Evolutionary conservation across 306 rosid genomes (phyloP), one percentile per base, ranked within the genome.

Genomic region (Cicer chorassanicum): DNA sequence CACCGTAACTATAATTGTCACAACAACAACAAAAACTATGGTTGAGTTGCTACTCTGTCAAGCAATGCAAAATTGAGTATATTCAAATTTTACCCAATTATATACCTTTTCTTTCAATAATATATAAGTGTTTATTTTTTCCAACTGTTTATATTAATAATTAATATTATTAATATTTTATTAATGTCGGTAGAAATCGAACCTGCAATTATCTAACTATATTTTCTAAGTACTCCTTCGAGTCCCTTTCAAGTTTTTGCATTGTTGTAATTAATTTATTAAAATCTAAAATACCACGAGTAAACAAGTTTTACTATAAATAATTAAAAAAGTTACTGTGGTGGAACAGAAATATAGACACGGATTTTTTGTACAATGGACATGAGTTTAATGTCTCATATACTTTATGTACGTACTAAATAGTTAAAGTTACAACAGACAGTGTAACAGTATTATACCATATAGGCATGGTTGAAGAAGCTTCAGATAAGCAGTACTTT

Each of bases 401-500:
- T 41, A 68, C 68, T 68, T 74, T 73, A 42, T 40, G 69, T 74
- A 65, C 72, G 40, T 60, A 5, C 2, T 29, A 62, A 62, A 74
- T 74, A 68, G 80, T 43, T 40, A 50, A 21, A 57, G 43, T 29
- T 16, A 68, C 59, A 66, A 46, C 34, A 46, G 46, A 42, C 65
- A 80, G 66, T 29, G 65, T 68, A 69, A 75, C 74, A 76, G 73
- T 62, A 60, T 18, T 62, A 80, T 45, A 43, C 29, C 65, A 61
- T 56, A 71, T 15, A 48, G 40, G 68, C 14, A 43, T 53, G 71
- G 60, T 72, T 36, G 71, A 56, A 70, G 57, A 76, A 76, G 64
- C 61, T 68, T 80, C 66, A 80, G 87, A 76, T 51, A 39, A 80
- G 55, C 70, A 60, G 87, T 51, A 48, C 16, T 48, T 49, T n/a